Base-by-base conservation (phyloP, 306 rosid species). In the Ammopiptanthus mongolicus region DNA sequence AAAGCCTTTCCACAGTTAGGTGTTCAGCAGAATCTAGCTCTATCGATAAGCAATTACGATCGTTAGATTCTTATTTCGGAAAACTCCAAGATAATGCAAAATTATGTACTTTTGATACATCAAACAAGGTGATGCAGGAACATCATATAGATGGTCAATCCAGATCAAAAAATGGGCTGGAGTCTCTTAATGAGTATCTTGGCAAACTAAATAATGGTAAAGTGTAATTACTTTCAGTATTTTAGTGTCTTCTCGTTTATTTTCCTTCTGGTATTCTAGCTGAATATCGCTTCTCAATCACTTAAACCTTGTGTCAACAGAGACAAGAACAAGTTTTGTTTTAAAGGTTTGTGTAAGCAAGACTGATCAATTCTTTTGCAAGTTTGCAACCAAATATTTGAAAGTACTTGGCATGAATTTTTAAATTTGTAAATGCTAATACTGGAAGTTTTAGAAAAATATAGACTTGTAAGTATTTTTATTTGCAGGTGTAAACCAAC, bases 151-250 rank as follows among this genome's bases (percentile, higher is more conserved):
- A 48, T 69, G 76, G 37, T 52, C 83, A 82, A 60, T 42, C 76
- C 29, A 65, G 61, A 78, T 59, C 78, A 55, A 84, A 76, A 81
- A 73, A 69, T 76, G 90, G 76, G 78, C 57, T 94, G 65, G 82
- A 80, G n/a, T 83, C 88, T 64, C 96, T 94, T 51, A 86, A 87
- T 39, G 85, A 81, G 59, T 94, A 86, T 84, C 86, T 94, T 80
- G 86, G 82, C 47, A 90, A 91, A 84, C 83, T 88, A 65, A 69
- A 83, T 53, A 3, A 75, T 71, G 95, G 95, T 84, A 83, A 69
- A 10, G 50, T 65, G 41, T 60, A 62, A 71, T 55, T 7, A 42
- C 44, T 69, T 66, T 8, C 50, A 47, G 41, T 28, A 9, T 9
- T 51, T 3, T 5, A 6, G 53, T 61, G 65, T 4, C 61, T 66